A percentile compares a stretch with the other conserved stretches of the same genome.
Evolutionary conservation across 129 eudicot genomes (phyloP).

Genomic region (Saussurea involucrata): DNA sequence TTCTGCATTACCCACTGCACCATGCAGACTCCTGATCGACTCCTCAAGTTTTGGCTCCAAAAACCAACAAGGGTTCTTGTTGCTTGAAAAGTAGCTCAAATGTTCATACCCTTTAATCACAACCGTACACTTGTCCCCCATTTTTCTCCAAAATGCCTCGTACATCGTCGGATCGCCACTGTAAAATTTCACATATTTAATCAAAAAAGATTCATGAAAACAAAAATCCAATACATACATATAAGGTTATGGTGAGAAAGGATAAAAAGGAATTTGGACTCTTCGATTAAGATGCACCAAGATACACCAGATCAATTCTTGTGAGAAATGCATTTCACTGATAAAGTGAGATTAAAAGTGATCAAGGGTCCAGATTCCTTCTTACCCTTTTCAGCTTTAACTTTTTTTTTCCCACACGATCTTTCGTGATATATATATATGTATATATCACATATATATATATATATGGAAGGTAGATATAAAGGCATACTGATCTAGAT

Average conservation of each 20-base stretch:
- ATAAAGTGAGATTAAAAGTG: too few species aligned
- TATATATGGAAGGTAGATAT: background rate
- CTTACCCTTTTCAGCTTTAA: too few species aligned
- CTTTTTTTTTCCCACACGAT: too few species aligned
- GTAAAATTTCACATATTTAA: conserved; percentile 9
- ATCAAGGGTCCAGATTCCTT: too few species aligned
- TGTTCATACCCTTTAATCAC: conserved; percentile 51
- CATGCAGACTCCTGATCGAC: conserved; percentile 56
- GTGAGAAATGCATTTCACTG: too few species aligned
- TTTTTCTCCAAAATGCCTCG: conserved; percentile 55
- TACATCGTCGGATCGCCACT: conserved; percentile 89
- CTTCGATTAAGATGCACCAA: too few species aligned
- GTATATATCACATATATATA: too few species aligned
- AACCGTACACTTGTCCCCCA: conserved; percentile 49
- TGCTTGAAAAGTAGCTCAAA: conserved; percentile 63
- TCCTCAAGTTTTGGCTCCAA: conserved; percentile 71
- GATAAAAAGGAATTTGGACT: too few species aligned
- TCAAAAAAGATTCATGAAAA: background rate
- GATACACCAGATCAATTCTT: too few species aligned
- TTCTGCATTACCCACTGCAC: conserved; percentile 61
- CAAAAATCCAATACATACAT: too few species aligned
- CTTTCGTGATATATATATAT: background rate
- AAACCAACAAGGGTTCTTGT: conserved; percentile 67
- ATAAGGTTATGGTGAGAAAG: too few species aligned
- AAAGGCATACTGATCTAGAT: conserved; percentile 56